These are phyloP conservation scores for Claviceps capensis DNA, from an alignment of 2,329 filamentous ascomycete species.

Conservation along the genomic window DNA sequence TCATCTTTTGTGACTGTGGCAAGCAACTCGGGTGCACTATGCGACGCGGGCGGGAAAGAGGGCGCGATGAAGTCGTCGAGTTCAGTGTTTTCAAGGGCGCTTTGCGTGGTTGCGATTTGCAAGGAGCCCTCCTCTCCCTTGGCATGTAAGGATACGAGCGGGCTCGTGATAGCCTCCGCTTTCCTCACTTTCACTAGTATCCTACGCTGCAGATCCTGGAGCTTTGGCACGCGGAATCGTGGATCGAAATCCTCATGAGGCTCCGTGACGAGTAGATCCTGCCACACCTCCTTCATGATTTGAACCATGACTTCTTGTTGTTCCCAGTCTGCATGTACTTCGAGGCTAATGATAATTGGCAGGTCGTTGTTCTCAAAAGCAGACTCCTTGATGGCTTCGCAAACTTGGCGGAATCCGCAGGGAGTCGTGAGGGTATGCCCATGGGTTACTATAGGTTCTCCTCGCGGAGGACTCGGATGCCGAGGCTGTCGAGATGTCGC, in stretches of 20 bases:
- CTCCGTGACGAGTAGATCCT: conserved; percentile 53
- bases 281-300: conserved; percentile 87
- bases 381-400: conserved; percentile 61
- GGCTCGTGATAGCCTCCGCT: conserved; percentile 22
- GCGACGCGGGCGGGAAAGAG: not conserved
- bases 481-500: conserved; percentile 2
- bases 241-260: conserved; percentile 37
- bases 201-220: conserved; percentile 60
- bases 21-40: conserved; percentile 15
- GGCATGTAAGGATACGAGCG: not conserved
- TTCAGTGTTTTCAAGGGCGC: conserved; percentile 9
- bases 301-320: conserved; percentile 89
- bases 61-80: not conserved
- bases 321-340: conserved; percentile 69
- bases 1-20: conserved; percentile 19
- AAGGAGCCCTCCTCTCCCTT: not conserved
- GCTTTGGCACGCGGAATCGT: conserved; percentile 46
- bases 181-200: conserved; percentile 77
- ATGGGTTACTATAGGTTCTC: conserved; percentile 72
- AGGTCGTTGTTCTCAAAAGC: conserved; percentile 65
- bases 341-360: conserved; percentile 81
- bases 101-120: conserved; percentile 12
- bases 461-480: conserved; percentile 19
- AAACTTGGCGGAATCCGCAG: conserved; percentile 80
- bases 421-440: conserved; percentile 72